Evolutionary conservation across 2,329 filamentous ascomycete genomes (phyloP).

Genomic region (Colletotrichum neosansevieriae): DNA sequence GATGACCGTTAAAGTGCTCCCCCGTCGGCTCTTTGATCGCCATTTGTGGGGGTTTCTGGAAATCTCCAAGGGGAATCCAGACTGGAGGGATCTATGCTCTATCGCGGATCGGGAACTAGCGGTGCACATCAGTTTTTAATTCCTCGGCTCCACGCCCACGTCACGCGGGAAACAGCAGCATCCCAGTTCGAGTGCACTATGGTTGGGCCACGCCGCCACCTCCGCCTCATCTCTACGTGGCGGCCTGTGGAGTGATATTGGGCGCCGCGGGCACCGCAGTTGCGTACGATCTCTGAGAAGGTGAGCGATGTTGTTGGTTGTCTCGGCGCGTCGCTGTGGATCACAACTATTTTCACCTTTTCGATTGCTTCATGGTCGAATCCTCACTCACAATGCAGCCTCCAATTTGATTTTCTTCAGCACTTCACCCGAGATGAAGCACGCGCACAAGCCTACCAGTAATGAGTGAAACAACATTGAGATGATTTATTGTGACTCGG

Average conservation of each 20-base stretch:
- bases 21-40: not conserved
- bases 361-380: too few relatives aligned
- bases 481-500: too few relatives aligned
- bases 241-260: not conserved
- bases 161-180: constrained; percentile 5
- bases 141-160: constrained; percentile 20
- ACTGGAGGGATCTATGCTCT: constrained; percentile 10
- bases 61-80: not conserved
- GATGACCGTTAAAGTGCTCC: not conserved
- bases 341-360: too few relatives aligned
- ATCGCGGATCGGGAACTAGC: constrained; percentile 18
- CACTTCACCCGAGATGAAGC: too few relatives aligned
- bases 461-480: too few relatives aligned
- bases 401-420: too few relatives aligned
- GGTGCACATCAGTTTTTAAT: constrained; percentile 23
- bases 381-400: too few relatives aligned
- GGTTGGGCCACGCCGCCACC: not conserved
- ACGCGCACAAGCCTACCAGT: too few relatives aligned
- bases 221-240: constrained; percentile 26
- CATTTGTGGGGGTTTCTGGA: constrained; percentile 9
- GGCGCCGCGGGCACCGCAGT: not conserved
- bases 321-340: too few relatives aligned
- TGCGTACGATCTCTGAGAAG: not conserved
- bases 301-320: too few relatives aligned
- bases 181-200: constrained; percentile 14